phyloP scores from a whole-genome alignment of 257 asterid genomes.

The Eustoma russellianum region DNA sequence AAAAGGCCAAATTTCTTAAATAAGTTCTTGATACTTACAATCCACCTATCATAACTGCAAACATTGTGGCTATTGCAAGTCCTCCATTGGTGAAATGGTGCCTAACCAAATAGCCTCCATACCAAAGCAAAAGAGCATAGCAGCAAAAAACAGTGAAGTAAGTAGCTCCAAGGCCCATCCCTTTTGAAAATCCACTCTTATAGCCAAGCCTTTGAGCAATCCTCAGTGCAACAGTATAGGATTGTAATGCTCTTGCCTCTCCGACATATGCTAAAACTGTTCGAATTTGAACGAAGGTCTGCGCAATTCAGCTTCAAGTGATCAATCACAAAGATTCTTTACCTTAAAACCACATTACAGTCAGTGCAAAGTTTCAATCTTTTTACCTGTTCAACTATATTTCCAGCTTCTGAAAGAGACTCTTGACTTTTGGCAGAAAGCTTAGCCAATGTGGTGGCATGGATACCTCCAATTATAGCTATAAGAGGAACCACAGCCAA shows the following conservation, averaged over 20 bases:
- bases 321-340: not conserved
- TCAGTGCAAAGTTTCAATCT: not conserved
- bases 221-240: constrained; percentile 59
- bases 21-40: constrained; percentile 39
- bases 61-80: constrained; percentile 85
- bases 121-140: constrained; percentile 87
- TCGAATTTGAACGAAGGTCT: constrained; percentile 77
- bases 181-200: constrained; percentile 69
- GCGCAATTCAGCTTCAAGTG: constrained; percentile 19
- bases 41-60: constrained; percentile 97
- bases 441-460: constrained; percentile 55
- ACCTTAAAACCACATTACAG: not conserved
- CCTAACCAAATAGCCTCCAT: constrained; percentile 85
- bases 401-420: constrained; percentile 85
- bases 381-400: constrained; percentile 72
- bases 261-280: constrained; percentile 80
- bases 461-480: constrained; percentile 73
- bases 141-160: constrained; percentile 80
- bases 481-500: constrained; percentile 87
- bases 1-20: not conserved
- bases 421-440: constrained; percentile 70
- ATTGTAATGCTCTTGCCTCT: constrained; percentile 74
- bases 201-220: constrained; percentile 65
- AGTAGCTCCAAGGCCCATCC: constrained; percentile 80
- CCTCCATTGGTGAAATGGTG: constrained; percentile 87